Conservation (phyloP, 2,329 filamentous ascomycete genomes). For the Iodosphaeria phyllophila region DNA sequence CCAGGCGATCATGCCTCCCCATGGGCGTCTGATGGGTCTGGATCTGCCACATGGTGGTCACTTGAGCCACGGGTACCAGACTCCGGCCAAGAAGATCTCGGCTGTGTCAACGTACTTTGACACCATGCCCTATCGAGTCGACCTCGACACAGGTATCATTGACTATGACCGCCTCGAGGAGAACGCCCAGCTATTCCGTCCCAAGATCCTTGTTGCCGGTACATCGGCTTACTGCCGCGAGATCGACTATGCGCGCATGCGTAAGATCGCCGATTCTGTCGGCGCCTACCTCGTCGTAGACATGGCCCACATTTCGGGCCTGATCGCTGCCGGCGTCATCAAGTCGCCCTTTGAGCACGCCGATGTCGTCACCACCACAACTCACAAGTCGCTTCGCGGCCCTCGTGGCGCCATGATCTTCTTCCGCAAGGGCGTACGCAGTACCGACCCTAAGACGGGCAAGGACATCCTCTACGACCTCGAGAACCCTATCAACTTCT, state of each 20-base stretch:
- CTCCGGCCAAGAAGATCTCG: constrained; percentile 88
- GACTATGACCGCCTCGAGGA: constrained; percentile 90
- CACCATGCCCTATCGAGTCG: constrained; percentile 88
- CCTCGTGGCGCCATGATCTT: constrained; percentile 99
- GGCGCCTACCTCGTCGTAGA: constrained; percentile 92
- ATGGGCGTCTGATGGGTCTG: constrained; percentile 92
- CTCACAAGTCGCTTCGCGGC: constrained; percentile 95
- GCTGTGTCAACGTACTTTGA: constrained; percentile 98
- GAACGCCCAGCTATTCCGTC: constrained; percentile 79
- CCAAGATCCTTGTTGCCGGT: constrained; percentile 89
- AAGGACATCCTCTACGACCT: constrained; percentile 85
- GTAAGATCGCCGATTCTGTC: constrained; percentile 82
- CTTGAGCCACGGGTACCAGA: constrained; percentile 95
- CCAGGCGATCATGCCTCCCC: constrained; percentile 88
- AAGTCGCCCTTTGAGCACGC: constrained; percentile 83
- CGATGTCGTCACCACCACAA: constrained; percentile 95
- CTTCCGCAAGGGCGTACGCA: constrained; percentile 92
- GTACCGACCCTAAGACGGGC: constrained; percentile 74
- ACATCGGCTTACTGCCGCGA: constrained; percentile 96
- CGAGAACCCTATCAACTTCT: constrained; percentile 94
- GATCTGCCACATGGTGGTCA: constrained; percentile 90
- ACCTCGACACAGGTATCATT: constrained; percentile 82
- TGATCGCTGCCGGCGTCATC: constrained; percentile 84
- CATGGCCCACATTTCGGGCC: constrained; percentile 96
- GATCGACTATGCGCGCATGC: constrained; percentile 94